Evolutionary conservation across 2,329 filamentous ascomycete species (phyloP).

Genomic region (Escovopsis sp.): DNA sequence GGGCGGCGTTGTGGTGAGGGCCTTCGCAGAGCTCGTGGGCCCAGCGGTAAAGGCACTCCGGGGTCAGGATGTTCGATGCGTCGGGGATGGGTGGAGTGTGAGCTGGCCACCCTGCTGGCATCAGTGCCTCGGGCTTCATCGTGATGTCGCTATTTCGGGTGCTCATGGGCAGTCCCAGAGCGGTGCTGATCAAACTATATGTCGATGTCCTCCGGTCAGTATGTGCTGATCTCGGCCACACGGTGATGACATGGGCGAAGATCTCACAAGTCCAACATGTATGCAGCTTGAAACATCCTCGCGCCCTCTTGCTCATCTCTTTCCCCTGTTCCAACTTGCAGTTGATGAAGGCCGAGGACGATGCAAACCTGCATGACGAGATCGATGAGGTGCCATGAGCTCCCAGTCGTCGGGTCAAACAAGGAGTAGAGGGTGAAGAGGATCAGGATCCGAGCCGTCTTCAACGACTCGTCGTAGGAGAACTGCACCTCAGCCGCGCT

Average conservation of each 20-base stretch:
- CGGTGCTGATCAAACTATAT: conserved; percentile 2
- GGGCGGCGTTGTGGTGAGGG: not conserved
- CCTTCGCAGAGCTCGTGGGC: conserved; percentile 1
- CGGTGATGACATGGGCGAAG: not conserved
- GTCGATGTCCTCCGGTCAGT: not conserved
- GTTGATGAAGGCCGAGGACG: not conserved
- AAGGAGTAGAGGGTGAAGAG: conserved; percentile 3
- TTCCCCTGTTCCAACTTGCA: not conserved
- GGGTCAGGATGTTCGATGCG: not conserved
- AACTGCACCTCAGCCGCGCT: not conserved
- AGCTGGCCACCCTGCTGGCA: not conserved
- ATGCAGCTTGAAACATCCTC: not conserved
- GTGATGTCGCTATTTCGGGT: conserved; percentile 3
- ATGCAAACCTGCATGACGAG: conserved; percentile 3
- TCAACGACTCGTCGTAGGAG: conserved; percentile 1
- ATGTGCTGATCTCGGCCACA: not conserved
- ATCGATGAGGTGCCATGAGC: conserved; percentile 3
- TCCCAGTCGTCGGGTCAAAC: conserved; percentile 3
- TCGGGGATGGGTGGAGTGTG: not conserved
- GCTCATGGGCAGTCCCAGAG: conserved; percentile 2
- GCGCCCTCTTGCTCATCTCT: not conserved
- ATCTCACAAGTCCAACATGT: not conserved
- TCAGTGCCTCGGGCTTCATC: not conserved
- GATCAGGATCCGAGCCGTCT: conserved; percentile 1
- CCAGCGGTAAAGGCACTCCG: not conserved